Percentiles rank a stretch among this genome's conserved stretches.
Evolutionary conservation across 2,329 filamentous ascomycete species (phyloP).

Genomic region (Elsinoe australis): DNA sequence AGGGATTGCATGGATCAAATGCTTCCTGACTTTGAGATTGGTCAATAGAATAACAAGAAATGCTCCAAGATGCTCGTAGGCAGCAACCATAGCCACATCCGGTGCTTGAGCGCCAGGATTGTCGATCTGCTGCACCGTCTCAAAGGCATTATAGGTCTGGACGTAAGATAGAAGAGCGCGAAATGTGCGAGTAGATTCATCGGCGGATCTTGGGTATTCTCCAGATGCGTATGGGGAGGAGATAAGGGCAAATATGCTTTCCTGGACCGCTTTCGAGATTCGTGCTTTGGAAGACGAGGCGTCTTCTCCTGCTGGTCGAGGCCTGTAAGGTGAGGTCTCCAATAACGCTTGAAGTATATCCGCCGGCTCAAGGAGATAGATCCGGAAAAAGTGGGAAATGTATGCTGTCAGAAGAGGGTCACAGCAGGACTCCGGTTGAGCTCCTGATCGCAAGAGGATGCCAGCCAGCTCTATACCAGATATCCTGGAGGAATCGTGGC

Average conservation of each 20-base stretch:
- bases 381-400: slow-evolving; percentile 24
- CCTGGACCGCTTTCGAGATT: slow-evolving; percentile 28
- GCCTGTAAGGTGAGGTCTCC: slow-evolving; percentile 23
- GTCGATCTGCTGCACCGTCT: slow-evolving; percentile 27
- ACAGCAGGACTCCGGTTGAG: background rate
- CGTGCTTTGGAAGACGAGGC: background rate
- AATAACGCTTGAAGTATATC: slow-evolving; percentile 28
- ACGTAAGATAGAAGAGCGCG: slow-evolving; percentile 27
- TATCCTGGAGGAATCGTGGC: slow-evolving; percentile 11
- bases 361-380: slow-evolving; percentile 23
- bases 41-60: slow-evolving; percentile 27
- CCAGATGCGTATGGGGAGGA: slow-evolving; percentile 23
- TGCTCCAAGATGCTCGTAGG: slow-evolving; percentile 29
- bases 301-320: background rate
- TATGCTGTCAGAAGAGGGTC: slow-evolving; percentile 28
- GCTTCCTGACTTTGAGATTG: slow-evolving; percentile 18
- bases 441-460: slow-evolving; percentile 16
- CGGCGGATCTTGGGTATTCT: slow-evolving; percentile 20
- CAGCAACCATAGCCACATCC: slow-evolving; percentile 23
- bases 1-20: slow-evolving; percentile 13
- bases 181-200: slow-evolving; percentile 22
- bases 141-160: slow-evolving; percentile 25
- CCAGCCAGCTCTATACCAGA: slow-evolving; percentile 10
- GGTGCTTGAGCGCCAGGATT: slow-evolving; percentile 24
- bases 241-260: slow-evolving; percentile 28